Evolutionary conservation across 1,284 basidiomycete genomes (phyloP).

Genomic region (Ganoderma lingzhi): DNA sequence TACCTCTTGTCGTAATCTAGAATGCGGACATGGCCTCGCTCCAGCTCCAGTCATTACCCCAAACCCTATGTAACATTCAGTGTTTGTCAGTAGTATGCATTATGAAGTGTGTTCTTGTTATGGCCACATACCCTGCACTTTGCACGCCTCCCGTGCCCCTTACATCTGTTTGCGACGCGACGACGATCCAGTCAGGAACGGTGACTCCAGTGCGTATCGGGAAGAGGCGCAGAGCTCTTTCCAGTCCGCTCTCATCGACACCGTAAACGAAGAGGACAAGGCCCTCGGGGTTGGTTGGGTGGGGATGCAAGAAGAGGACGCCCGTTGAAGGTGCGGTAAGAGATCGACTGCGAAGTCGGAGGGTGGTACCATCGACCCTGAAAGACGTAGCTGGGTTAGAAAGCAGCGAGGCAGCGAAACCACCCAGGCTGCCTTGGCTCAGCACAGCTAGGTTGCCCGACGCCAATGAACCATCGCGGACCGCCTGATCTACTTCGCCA

Average conservation of each 20-base stretch:
- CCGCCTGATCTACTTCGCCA: slow-evolving; percentile 45
- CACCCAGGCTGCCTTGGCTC: slow-evolving; percentile 41
- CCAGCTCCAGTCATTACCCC: slow-evolving; percentile 65
- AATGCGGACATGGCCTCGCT: slow-evolving; percentile 62
- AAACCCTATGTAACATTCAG: slow-evolving; percentile 35
- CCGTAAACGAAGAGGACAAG: slow-evolving; percentile 68
- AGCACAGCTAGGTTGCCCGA: slow-evolving; percentile 69
- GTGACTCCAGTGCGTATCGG: slow-evolving; percentile 82
- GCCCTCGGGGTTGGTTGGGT: slow-evolving; percentile 52
- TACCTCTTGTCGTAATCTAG: slow-evolving; percentile 48
- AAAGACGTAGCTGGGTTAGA: slow-evolving; percentile 42
- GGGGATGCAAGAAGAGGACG: slow-evolving; percentile 76
- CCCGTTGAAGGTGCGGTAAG: slow-evolving; percentile 45
- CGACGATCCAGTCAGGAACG: slow-evolving; percentile 79
- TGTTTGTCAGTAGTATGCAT: slow-evolving; percentile 20
- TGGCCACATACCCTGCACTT: slow-evolving; percentile 68
- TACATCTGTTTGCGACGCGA: slow-evolving; percentile 57
- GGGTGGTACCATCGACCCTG: slow-evolving; percentile 32
- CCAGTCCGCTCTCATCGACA: slow-evolving; percentile 63
- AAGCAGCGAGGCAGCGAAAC: slow-evolving; percentile 34
- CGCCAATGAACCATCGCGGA: slow-evolving; percentile 36
- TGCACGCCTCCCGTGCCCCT: slow-evolving; percentile 75
- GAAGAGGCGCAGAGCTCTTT: slow-evolving; percentile 73
- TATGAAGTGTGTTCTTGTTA: slow-evolving; percentile 12
- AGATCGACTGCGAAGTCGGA: slow-evolving; percentile 30